Conservation (phyloP, 352 stramenopile species). For the Phytophthora vignae region DNA sequence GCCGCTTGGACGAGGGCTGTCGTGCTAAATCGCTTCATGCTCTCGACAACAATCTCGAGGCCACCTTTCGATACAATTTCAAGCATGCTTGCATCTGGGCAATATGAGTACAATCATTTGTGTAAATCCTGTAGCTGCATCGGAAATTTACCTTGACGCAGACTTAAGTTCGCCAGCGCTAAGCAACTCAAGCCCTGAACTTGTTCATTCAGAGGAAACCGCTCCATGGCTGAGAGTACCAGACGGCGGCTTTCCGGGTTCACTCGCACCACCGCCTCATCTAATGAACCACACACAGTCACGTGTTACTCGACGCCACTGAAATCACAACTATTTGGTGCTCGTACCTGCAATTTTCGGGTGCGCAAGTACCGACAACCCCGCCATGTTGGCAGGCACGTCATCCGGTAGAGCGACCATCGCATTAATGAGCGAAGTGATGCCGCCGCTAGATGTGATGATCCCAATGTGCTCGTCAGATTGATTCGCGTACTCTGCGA, state of each 20-base stretch:
- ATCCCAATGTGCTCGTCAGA: conserved; percentile 33
- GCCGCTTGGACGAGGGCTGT: conserved; percentile 57
- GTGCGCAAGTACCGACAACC: conserved; percentile 62
- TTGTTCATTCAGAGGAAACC: conserved; percentile 66
- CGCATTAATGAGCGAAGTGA: conserved; percentile 56
- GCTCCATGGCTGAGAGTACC: conserved; percentile 65
- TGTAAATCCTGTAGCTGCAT: too few relatives aligned
- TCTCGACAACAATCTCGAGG: conserved; percentile 50
- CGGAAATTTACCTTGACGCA: conserved; percentile 50
- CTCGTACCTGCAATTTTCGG: conserved; percentile 52
- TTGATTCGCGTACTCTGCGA: conserved; percentile 48
- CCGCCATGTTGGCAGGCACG: conserved; percentile 53
- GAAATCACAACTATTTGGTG: too few relatives aligned
- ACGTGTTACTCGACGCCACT: conserved; percentile 1
- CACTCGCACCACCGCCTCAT: conserved; percentile 57
- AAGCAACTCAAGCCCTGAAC: conserved; percentile 62
- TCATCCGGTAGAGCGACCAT: conserved; percentile 62
- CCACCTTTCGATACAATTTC: conserved; percentile 69
- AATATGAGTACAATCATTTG: too few relatives aligned
- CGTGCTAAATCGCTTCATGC: conserved; percentile 63
- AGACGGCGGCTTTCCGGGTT: conserved; percentile 60
- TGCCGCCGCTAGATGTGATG: conserved; percentile 52
- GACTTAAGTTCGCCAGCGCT: conserved; percentile 63
- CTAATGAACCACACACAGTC: conserved; percentile 12
- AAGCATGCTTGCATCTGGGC: conserved; percentile 55